Conservation (phyloP, 371 early-diverging fungal species). For the Lichtheimia corymbifera region DNA sequence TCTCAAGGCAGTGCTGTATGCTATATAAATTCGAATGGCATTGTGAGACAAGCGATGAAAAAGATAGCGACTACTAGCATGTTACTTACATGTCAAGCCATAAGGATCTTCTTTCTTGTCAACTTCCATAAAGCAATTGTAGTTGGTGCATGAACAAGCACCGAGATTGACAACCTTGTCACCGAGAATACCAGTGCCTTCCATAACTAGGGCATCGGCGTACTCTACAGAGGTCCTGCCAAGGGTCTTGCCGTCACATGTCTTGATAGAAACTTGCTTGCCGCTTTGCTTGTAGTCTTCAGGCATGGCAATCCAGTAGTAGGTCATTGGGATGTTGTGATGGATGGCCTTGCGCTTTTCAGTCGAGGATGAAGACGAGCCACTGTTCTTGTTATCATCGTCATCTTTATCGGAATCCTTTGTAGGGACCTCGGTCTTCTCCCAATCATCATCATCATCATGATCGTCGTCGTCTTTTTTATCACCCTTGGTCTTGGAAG, state of each 20-base stretch:
- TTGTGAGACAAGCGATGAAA: neutral
- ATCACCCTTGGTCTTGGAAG: constrained; percentile 5
- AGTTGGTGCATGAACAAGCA: constrained; percentile 28
- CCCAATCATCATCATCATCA: constrained; percentile 14
- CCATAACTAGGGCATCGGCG: constrained; percentile 32
- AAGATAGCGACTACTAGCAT: neutral
- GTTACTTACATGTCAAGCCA: constrained; percentile 17
- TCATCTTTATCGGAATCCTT: constrained; percentile 9
- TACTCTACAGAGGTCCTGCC: constrained; percentile 20
- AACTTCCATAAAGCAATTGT: constrained; percentile 29
- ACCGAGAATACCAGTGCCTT: constrained; percentile 27
- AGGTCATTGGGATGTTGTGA: constrained; percentile 19
- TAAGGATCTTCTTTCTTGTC: constrained; percentile 23
- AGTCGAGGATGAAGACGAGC: neutral
- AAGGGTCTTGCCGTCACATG: constrained; percentile 29
- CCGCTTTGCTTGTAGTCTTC: constrained; percentile 20
- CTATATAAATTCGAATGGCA: neutral
- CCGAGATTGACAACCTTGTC: constrained; percentile 30
- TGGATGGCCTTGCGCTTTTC: constrained; percentile 20
- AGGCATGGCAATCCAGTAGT: constrained; percentile 33
- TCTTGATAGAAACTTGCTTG: constrained; percentile 22
- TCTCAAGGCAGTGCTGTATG: constrained; percentile 21
- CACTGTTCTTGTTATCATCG: constrained; percentile 5
- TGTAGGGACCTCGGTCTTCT: neutral
- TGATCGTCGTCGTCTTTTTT: constrained; percentile 1